Percentiles rank a stretch among this genome's conserved stretches.
Conservation (phyloP, 164 flowering plant genomes). For the Cinnamomum micranthum region DNA sequence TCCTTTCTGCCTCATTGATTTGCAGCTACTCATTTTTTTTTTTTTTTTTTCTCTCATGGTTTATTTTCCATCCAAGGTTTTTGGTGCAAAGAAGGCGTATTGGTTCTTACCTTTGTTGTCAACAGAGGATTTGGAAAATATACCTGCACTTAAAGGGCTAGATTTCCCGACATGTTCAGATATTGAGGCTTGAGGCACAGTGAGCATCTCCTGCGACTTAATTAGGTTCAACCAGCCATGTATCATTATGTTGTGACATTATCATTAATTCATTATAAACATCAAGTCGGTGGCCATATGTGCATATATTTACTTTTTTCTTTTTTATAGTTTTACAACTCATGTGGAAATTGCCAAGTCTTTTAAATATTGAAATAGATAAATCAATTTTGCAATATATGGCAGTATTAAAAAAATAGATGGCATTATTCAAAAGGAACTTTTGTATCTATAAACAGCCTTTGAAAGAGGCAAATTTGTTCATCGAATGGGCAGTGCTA, state of each 20-base stretch:
- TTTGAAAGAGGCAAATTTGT: too few relatives aligned
- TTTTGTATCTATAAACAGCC: too few relatives aligned
- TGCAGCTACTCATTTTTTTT: neutral
- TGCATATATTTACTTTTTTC: too few relatives aligned
- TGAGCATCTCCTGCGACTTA: neutral
- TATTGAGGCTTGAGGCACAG: slow-evolving; percentile 30
- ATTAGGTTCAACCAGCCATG: neutral
- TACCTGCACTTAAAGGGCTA: slow-evolving; percentile 65
- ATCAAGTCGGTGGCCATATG: too few relatives aligned
- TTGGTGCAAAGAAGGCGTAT: slow-evolving; percentile 65
- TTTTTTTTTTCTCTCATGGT: neutral
- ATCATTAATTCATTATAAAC: too few relatives aligned
- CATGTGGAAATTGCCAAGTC: too few relatives aligned
- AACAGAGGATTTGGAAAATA: slow-evolving; percentile 59
- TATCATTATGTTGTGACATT: slow-evolving; percentile 3
- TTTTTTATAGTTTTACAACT: too few relatives aligned
- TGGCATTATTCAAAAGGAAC: too few relatives aligned
- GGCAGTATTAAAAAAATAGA: too few relatives aligned
- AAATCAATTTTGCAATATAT: too few relatives aligned
- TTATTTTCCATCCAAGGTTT: slow-evolving; percentile 43
- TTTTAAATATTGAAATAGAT: too few relatives aligned
- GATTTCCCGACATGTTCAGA: slow-evolving; percentile 67
- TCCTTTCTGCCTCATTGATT: neutral
- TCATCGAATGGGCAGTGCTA: too few relatives aligned
- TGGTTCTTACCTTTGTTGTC: slow-evolving; percentile 80